Conservation (phyloP, 1,139 yeast genomes). For the Petasospora rhodanensis region DNA sequence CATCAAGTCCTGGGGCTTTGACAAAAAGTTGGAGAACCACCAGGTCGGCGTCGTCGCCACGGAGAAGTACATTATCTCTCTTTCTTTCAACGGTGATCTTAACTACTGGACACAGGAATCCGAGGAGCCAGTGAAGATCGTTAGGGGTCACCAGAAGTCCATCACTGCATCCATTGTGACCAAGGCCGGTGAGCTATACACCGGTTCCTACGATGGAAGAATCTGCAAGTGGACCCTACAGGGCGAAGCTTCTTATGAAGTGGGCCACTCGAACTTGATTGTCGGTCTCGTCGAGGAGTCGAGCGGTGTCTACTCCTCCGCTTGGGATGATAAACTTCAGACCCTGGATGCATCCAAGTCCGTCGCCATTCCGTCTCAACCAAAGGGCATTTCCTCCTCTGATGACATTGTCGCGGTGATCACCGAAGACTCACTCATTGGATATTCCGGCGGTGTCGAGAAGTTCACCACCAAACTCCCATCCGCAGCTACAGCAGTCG, state of each 20-base stretch:
- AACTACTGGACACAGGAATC: conserved; percentile 44
- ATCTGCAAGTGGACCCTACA: conserved; percentile 53
- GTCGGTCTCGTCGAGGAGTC: conserved; percentile 36
- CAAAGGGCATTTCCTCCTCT: conserved; percentile 45
- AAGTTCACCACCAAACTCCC: conserved; percentile 26
- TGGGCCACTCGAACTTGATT: conserved; percentile 55
- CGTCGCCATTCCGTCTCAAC: conserved; percentile 52
- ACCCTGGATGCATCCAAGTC: conserved; percentile 28
- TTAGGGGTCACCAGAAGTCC: conserved; percentile 79
- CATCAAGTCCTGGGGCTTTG: conserved; percentile 42
- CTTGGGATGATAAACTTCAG: conserved; percentile 87
- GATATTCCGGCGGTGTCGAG: conserved; percentile 23
- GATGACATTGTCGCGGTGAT: conserved; percentile 34
- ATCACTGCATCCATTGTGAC: conserved; percentile 54
- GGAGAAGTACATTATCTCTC: conserved; percentile 51
- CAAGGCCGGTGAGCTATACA: conserved; percentile 32
- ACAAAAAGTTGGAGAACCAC: conserved; percentile 51
- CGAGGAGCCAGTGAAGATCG: conserved; percentile 38
- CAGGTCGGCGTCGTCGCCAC: conserved; percentile 78
- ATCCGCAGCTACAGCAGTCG: conserved; percentile 35
- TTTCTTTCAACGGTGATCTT: conserved; percentile 70
- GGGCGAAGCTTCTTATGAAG: conserved; percentile 34
- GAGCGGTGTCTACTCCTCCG: conserved; percentile 46
- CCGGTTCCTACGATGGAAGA: conserved; percentile 87
- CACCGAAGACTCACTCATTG: conserved; percentile 28